A percentile compares a stretch with the other conserved stretches of the same genome.
phyloP scores from a whole-genome alignment of 805 yeast genomes.

The Yamadazyma sp. region DNA sequence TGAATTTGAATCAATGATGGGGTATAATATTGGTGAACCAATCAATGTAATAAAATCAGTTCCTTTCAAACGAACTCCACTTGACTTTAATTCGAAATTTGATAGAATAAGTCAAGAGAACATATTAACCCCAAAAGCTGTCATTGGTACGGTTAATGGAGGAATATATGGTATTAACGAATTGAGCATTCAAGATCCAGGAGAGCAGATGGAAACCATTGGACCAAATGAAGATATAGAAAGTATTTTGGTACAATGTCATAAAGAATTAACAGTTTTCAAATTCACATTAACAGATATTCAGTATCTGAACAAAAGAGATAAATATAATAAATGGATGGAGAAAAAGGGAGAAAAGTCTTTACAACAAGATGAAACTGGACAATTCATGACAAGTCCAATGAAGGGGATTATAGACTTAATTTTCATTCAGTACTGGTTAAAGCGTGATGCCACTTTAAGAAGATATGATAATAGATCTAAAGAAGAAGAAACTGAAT shows the following conservation, averaged over 20 bases:
- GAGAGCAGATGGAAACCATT: too few relatives aligned
- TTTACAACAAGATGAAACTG: constrained; percentile 15
- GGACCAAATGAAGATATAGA: constrained; percentile 14
- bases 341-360: constrained; percentile 11
- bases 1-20: constrained; percentile 10
- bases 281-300: constrained; percentile 10
- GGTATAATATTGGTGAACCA: constrained; percentile 27
- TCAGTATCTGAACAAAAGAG: constrained; percentile 8
- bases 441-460: constrained; percentile 9
- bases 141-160: constrained; percentile 29
- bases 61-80: background rate
- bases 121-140: constrained; percentile 7
- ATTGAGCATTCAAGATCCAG: too few relatives aligned
- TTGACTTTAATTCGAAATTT: constrained; percentile 9
- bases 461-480: constrained; percentile 3
- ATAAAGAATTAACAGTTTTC: constrained; percentile 11
- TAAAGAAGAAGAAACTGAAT: constrained; percentile 4
- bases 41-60: constrained; percentile 21
- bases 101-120: constrained; percentile 2
- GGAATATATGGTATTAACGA: constrained; percentile 19
- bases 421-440: constrained; percentile 16
- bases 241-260: constrained; percentile 13
- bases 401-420: constrained; percentile 17
- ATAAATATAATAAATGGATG: constrained; percentile 12
- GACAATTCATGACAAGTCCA: constrained; percentile 10